These are phyloP conservation scores for Leptographium lundbergii DNA, from an alignment of 2,329 filamentous ascomycete genomes.

Conservation along the genomic window DNA sequence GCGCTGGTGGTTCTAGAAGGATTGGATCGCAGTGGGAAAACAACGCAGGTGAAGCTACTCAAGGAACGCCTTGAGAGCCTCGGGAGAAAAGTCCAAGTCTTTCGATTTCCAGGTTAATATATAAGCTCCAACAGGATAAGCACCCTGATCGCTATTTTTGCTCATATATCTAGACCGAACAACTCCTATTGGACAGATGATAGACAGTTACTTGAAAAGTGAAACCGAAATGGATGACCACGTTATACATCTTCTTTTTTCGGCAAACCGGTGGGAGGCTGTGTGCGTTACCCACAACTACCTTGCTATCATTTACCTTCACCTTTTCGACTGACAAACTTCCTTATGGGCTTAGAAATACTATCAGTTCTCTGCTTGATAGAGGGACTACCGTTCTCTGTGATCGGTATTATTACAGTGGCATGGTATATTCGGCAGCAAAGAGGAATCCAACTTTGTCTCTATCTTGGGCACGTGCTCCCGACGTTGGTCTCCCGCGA, in stretches of 20 bases:
- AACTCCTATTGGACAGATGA: conserved; percentile 77
- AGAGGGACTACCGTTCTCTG: conserved; percentile 66
- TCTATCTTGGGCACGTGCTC: conserved; percentile 69
- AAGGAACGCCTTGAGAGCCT: conserved; percentile 38
- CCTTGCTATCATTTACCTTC: neutral
- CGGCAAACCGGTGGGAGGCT: conserved; percentile 80
- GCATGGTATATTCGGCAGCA: conserved; percentile 83
- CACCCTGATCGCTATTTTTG: conserved; percentile 4
- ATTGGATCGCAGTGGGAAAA: conserved; percentile 82
- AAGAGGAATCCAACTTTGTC: conserved; percentile 61
- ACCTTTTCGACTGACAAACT: neutral
- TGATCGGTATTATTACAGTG: conserved; percentile 92
- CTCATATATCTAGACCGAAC: conserved; percentile 48
- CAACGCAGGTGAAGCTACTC: conserved; percentile 70
- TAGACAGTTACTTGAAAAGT: conserved; percentile 68
- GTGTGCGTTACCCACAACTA: conserved; percentile 26
- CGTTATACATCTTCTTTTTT: conserved; percentile 80
- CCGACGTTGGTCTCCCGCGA: conserved; percentile 74
- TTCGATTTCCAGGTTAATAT: conserved; percentile 43
- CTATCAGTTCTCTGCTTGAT: conserved; percentile 41
- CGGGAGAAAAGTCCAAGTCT: conserved; percentile 35
- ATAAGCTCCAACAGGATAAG: neutral
- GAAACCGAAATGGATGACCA: conserved; percentile 69
- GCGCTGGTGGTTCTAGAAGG: conserved; percentile 78
- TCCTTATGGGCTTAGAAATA: conserved; percentile 23